Evolutionary conservation across 345 rosid genomes (phyloP), one percentile per base, ranked within the genome.

Genomic region (Punica granatum): DNA sequence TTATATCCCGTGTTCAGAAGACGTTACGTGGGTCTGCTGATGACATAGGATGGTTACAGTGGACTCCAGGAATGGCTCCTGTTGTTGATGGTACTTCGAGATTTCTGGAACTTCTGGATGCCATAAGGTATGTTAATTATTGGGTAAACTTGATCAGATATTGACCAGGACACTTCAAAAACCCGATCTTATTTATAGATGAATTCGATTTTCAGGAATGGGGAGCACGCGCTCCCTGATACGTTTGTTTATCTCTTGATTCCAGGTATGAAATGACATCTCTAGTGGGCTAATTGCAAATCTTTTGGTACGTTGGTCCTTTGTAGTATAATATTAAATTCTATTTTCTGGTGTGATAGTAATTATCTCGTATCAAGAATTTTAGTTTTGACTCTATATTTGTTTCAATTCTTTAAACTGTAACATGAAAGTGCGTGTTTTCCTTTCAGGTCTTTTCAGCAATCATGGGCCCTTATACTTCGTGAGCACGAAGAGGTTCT

Each of bases 21-120:
- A 81, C 90, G 9, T 67, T 86, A 72, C 78, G 35, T 21, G 94
- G 90, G 68, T 88, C 94, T 66, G 76, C 84, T 44, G 82, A 81
- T 72, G 94, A 86, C 76, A 86, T 88, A 60, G 94, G 94, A 61
- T 88, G 89, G 94, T 69, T 88, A 67, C 89, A 84, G 79, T 59
- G 8, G 41, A 66, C 84, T 28, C 86, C 86, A 41, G 88, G 81
- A 74, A 81, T 88, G 83, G 79, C 85, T 76, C 77, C 90, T 39
- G 80, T 83, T 26, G 75, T 75, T 67, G 81, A 86, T 69, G 89
- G 94, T 61, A 84, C 88, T 30, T 14, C 81, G 59, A 78, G 82
- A 80, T 88, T 88, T 72, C 71, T 82, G 62, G 88, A 83, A 75
- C 73, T 88, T 73, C 89, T 84, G 46, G 76, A 77, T 65, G 73